Evolutionary conservation across 768 basidiomycete genomes (phyloP), one percentile per base, ranked within the genome.

Genomic region (Austroboletus festivus): DNA sequence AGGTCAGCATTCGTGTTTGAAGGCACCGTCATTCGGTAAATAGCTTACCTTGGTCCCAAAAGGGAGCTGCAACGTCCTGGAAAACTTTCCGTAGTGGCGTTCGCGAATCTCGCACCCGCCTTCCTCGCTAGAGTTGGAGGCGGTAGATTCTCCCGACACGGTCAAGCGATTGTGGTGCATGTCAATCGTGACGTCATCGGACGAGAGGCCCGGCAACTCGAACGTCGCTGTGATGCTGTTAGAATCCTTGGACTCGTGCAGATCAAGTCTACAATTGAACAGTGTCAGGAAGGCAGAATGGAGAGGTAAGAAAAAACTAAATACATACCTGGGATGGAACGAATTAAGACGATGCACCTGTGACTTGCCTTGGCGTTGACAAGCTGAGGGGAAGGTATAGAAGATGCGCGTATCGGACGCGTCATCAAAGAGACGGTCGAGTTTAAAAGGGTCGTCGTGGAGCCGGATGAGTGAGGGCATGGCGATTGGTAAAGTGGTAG

Each of bases 371-470:
- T n/a, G n/a, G 11, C 26, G 26, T 28, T 20, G 47, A 2, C 13
- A 16, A 16, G 45, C 12, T 1, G 34, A 42, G 12, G 34, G 13
- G 20, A 53, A 6, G 7, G 22, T 16, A 1, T 30, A 30, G 44
- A 23, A 22, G 41, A 52, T 52, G 12, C 57, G 52, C 22, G 57
- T 28, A 38, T 38, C 23, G 18, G 38, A 26, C 3, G 31, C 30
- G 16, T 54, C 38, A 3, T 48, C 41, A 24, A 46, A 58, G 7
- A 50, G 26, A 10, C 22, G 26, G 16, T 45, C 34, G 3, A 54
- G 38, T 15, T 38, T 24, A 8, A 40, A 19, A 1, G 48, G 46
- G 31, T 42, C 39, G n/a, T 46, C 57, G 31, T 41, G 30, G 38
- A 38, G 47, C 20, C n/a, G 47, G n/a, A 38, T 42, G 38, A 59